Evolutionary conservation across 768 basidiomycete genomes (phyloP).

Genomic region (Tricholoma sp.): DNA sequence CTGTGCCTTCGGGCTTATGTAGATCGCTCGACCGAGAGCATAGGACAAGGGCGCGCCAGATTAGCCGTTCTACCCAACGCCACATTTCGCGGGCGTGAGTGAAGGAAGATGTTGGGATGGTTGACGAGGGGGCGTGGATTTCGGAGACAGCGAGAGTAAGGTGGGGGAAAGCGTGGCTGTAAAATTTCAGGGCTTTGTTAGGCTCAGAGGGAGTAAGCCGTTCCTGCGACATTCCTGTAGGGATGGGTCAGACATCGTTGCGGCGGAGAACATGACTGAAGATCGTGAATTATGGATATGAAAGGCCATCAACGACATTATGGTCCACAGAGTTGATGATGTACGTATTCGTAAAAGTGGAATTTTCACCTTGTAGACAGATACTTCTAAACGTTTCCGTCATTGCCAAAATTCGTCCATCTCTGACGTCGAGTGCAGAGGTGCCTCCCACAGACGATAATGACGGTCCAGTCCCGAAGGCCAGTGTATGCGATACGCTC

Average conservation of each 20-base stretch:
- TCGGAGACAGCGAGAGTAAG: constrained; percentile 45
- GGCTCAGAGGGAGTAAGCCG: constrained; percentile 44
- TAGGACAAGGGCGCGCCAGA: constrained; percentile 76
- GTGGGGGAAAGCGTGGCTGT: constrained; percentile 50
- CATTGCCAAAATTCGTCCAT: constrained; percentile 69
- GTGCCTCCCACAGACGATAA: constrained; percentile 48
- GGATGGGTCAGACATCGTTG: neutral
- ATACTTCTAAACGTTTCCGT: constrained; percentile 70
- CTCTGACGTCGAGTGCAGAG: constrained; percentile 50
- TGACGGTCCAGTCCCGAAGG: constrained; percentile 31
- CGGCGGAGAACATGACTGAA: neutral
- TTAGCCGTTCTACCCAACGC: constrained; percentile 76
- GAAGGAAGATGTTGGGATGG: constrained; percentile 44
- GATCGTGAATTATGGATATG: neutral
- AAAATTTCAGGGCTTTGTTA: constrained; percentile 49
- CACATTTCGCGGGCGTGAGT: constrained; percentile 74
- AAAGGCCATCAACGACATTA: neutral
- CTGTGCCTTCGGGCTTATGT: constrained; percentile 25
- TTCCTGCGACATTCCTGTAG: constrained; percentile 73
- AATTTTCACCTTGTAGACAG: constrained; percentile 66
- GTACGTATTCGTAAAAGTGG: neutral
- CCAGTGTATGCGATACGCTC: constrained; percentile 31
- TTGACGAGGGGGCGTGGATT: constrained; percentile 28
- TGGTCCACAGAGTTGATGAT: neutral
- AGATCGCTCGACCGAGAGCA: constrained; percentile 45